These are phyloP conservation scores for Allantophomopsis cytisporea DNA, from an alignment of 2,329 filamentous ascomycete genomes.

Conservation along the genomic window DNA sequence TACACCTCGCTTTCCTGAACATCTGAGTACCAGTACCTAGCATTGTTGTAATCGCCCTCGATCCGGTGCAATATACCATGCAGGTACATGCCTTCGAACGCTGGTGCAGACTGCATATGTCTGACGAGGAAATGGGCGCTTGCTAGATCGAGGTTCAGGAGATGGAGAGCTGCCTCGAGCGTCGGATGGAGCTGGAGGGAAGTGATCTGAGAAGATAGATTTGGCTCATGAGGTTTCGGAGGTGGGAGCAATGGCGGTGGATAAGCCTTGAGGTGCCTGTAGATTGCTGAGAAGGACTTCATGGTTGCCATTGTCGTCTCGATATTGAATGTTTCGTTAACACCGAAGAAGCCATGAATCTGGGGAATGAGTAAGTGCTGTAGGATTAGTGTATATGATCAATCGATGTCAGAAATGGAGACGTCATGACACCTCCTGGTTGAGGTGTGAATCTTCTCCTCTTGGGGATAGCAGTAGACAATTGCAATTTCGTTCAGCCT, in stretches of 20 bases:
- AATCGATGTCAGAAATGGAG: too few relatives aligned
- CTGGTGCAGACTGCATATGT: constrained; percentile 32
- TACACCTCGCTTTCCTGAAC: constrained; percentile 21
- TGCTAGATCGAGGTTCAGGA: constrained; percentile 32
- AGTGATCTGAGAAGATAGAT: constrained; percentile 10
- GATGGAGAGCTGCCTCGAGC: constrained; percentile 31
- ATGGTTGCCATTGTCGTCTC: too few relatives aligned
- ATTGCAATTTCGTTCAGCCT: too few relatives aligned
- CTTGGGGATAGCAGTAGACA: too few relatives aligned
- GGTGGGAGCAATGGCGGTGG: constrained; percentile 11
- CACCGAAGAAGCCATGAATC: too few relatives aligned
- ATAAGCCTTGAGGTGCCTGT: too few relatives aligned
- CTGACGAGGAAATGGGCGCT: constrained; percentile 35
- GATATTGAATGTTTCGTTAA: too few relatives aligned
- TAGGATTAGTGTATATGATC: too few relatives aligned
- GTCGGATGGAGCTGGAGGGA: constrained; percentile 25
- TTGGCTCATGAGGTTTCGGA: constrained; percentile 3
- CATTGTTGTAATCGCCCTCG: constrained; percentile 32
- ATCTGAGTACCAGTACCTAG: constrained; percentile 29
- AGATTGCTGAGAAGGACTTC: too few relatives aligned
- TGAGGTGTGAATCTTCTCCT: too few relatives aligned
- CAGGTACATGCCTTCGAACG: constrained; percentile 32
- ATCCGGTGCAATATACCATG: constrained; percentile 32
- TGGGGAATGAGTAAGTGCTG: too few relatives aligned
- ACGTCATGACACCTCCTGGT: too few relatives aligned